Evolutionary conservation across 306 rosid genomes (phyloP).

Genomic region (Prunus padus): DNA sequence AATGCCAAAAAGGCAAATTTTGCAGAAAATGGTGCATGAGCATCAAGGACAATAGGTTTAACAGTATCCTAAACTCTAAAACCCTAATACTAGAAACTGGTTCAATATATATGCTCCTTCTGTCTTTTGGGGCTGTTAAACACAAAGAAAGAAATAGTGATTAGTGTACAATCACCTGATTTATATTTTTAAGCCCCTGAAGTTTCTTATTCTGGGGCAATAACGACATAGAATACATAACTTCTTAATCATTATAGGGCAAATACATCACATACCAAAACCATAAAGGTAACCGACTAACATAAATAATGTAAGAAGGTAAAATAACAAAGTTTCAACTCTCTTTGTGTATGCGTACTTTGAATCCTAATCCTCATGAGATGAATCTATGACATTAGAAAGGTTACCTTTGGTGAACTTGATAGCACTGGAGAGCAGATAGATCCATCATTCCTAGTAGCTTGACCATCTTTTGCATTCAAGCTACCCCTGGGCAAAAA

Average conservation of each 20-base stretch:
- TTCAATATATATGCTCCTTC: neutral
- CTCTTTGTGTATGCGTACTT: neutral
- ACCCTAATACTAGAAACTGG: neutral
- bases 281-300: neutral
- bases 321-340: neutral
- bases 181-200: neutral
- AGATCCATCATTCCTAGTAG: conserved; percentile 68
- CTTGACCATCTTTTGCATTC: conserved; percentile 72
- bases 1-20: neutral
- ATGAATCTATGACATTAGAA: neutral
- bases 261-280: neutral
- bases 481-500: conserved; percentile 60
- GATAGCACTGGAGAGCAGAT: conserved; percentile 86
- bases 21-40: neutral
- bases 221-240: neutral
- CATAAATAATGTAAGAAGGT: neutral
- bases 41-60: neutral
- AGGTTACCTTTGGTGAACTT: conserved; percentile 75
- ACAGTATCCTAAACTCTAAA: conserved; percentile 1
- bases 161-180: neutral
- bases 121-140: neutral
- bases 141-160: neutral
- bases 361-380: neutral
- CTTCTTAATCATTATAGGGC: neutral
- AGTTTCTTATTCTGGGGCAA: neutral